Base-by-base conservation (phyloP, 331 rosid genomes). In the Acacia concinna region DNA sequence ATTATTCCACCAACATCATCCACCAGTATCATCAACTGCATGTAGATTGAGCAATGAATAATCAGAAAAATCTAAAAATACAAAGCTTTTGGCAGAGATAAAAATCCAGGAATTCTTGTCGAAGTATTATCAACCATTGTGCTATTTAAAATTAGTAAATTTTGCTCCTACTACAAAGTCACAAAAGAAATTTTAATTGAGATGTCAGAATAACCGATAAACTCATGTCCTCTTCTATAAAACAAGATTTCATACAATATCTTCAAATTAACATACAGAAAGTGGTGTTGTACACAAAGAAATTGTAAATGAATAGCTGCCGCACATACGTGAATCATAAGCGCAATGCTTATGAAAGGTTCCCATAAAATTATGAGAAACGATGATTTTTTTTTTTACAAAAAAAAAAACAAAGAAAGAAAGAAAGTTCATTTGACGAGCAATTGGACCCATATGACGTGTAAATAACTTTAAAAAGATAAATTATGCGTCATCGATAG, bases 21-120 rank as follows among this genome's bases (percentile, higher is more conserved):
- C 87, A 93, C 99, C 73, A 96, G 49, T 84, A 96, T 91, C 99
- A 96, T 96, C 78, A 96, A 84, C 99, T 96, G 94, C 91, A 90
- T 78, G 73, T 46, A 75, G 30, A 71, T 78, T 18, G 13, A 82
- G 7, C 44, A 81, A 73, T 30, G 32, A 81, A 68, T 35, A 32
- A 73, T 63, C 14, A 81, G 21, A 49, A 63, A 15, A 43, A 27
- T 49, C 1, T 21, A 4, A 12, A 40, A 68, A 2, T 38, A n/a
- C 31, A 38, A 49, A 37, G 21, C 1, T 68, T 38, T 9, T 1
- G 18, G 30, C 18, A 67, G 3, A 10, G 40, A 11, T 23, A 38
- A n/a, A n/a, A 67, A 67, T 21, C 32, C 3, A 38, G 52, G 56
- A 68, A 68, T 5, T 23, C 54, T 23, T 41, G 7, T 4, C 21